phyloP scores from a whole-genome alignment of 2,329 filamentous ascomycete genomes.

The Fusarium neocosmosporiellum region DNA sequence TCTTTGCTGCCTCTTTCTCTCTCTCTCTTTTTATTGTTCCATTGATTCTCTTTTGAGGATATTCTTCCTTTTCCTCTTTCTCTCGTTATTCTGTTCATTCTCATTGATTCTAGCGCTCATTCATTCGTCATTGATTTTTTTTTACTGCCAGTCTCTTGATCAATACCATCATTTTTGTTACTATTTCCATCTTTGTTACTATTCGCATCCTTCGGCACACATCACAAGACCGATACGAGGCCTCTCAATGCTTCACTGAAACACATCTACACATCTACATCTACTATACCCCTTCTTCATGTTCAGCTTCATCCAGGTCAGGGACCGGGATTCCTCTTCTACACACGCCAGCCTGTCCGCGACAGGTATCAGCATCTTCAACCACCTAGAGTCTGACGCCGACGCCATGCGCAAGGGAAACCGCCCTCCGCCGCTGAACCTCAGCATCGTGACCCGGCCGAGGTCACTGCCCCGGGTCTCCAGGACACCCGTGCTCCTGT shows the following conservation, averaged over 20 bases:
- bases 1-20: not conserved
- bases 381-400: not conserved
- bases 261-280: not conserved
- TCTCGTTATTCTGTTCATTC: slow-evolving; percentile 13
- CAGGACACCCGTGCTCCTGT: slow-evolving; percentile 27
- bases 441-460: slow-evolving; percentile 43
- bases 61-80: not conserved
- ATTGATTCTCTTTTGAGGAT: not conserved
- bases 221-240: slow-evolving; percentile 11
- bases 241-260: not conserved
- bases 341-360: slow-evolving; percentile 20
- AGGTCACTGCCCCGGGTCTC: slow-evolving; percentile 39
- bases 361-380: slow-evolving; percentile 27
- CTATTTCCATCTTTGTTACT: not conserved
- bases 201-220: not conserved
- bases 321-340: slow-evolving; percentile 29
- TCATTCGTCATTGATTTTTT: slow-evolving; percentile 8
- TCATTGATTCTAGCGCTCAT: slow-evolving; percentile 14
- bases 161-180: not conserved
- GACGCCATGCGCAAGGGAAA: slow-evolving; percentile 45
- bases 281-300: slow-evolving; percentile 25
- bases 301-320: slow-evolving; percentile 24
- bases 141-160: slow-evolving; percentile 1
- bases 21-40: slow-evolving; percentile 9
- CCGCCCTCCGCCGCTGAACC: slow-evolving; percentile 48